Percentiles rank a stretch among this genome's conserved stretches.
Evolutionary conservation across 78 protist species (phyloP).

Genomic region (Dictyostelium intermedium): DNA sequence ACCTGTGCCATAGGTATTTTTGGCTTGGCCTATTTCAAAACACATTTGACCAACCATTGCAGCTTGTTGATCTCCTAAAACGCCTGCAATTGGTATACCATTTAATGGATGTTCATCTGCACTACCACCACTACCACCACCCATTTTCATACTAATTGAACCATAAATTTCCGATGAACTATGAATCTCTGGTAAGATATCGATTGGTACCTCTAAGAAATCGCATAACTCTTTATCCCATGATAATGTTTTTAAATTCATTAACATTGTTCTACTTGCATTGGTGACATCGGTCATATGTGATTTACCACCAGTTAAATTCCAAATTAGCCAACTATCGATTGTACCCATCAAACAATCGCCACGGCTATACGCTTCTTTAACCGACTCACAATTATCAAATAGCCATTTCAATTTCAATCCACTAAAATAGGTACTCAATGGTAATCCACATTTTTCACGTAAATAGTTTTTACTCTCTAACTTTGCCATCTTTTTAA

Average conservation of each 20-base stretch:
- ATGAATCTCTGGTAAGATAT: slow-evolving; percentile 70
- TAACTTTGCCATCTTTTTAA: not conserved
- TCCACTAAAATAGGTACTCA: slow-evolving; percentile 92
- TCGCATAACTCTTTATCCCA: slow-evolving; percentile 92
- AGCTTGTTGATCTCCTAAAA: slow-evolving; percentile 98
- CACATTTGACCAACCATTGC: slow-evolving; percentile 98
- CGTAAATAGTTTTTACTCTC: slow-evolving; percentile 36
- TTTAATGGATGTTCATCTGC: not conserved
- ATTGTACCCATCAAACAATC: slow-evolving; percentile 92
- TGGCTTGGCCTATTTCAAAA: slow-evolving; percentile 90
- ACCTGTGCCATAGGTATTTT: slow-evolving; percentile 98
- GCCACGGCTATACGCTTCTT: slow-evolving; percentile 41
- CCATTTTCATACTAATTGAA: not conserved
- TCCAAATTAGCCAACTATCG: slow-evolving; percentile 96
- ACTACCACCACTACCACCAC: too few relatives aligned
- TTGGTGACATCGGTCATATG: slow-evolving; percentile 98
- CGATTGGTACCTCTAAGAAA: slow-evolving; percentile 73
- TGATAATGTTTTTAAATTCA: slow-evolving; percentile 89
- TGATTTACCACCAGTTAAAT: slow-evolving; percentile 89
- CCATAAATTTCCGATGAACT: slow-evolving; percentile 85
- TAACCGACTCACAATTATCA: slow-evolving; percentile 80
- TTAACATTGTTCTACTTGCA: slow-evolving; percentile 97
- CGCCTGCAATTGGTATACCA: slow-evolving; percentile 75
- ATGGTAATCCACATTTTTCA: slow-evolving; percentile 94
- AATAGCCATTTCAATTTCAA: slow-evolving; percentile 92